Percentiles rank a stretch among this genome's conserved stretches.
Evolutionary conservation across 2,329 filamentous ascomycete species (phyloP).

Genomic region (Diaporthe citri): DNA sequence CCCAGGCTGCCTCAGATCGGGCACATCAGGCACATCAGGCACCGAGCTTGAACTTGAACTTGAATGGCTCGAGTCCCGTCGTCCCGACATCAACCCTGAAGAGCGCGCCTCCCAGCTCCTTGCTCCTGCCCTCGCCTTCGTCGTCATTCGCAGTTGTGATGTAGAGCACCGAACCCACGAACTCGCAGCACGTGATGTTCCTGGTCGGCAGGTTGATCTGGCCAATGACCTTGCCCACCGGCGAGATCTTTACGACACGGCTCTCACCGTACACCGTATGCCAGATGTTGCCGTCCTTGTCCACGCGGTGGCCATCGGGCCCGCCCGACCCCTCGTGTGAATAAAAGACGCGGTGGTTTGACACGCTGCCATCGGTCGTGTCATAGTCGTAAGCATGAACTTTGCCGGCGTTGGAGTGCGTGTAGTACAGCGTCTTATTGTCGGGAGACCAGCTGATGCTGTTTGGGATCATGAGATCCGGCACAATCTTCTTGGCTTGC

Average conservation of each 20-base stretch:
- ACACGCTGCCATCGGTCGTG: constrained; percentile 70
- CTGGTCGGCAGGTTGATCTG: constrained; percentile 82
- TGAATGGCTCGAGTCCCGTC: constrained; percentile 71
- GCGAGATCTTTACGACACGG: constrained; percentile 80
- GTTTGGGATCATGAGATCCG: constrained; percentile 82
- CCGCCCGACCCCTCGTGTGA: constrained; percentile 73
- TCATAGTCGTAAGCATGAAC: constrained; percentile 84
- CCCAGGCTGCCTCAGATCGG: constrained; percentile 4
- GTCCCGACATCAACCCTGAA: constrained; percentile 85
- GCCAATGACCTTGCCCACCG: constrained; percentile 77
- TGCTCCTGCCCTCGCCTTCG: constrained; percentile 72
- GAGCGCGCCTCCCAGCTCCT: constrained; percentile 75
- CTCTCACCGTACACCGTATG: constrained; percentile 85
- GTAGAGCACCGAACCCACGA: constrained; percentile 80
- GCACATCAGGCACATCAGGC: constrained; percentile 30
- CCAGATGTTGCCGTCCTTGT: constrained; percentile 90
- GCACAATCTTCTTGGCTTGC: constrained; percentile 64
- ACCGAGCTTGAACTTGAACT: constrained; percentile 75
- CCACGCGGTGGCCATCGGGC: constrained; percentile 88
- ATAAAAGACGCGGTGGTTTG: constrained; percentile 80
- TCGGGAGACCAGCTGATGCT: constrained; percentile 84
- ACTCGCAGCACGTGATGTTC: constrained; percentile 84
- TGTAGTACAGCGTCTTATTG: constrained; percentile 83
- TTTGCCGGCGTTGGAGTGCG: constrained; percentile 78
- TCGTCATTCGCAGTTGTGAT: constrained; percentile 83